Conservation (phyloP, 805 yeast genomes). For the Wickerhamomyces silvicola region DNA sequence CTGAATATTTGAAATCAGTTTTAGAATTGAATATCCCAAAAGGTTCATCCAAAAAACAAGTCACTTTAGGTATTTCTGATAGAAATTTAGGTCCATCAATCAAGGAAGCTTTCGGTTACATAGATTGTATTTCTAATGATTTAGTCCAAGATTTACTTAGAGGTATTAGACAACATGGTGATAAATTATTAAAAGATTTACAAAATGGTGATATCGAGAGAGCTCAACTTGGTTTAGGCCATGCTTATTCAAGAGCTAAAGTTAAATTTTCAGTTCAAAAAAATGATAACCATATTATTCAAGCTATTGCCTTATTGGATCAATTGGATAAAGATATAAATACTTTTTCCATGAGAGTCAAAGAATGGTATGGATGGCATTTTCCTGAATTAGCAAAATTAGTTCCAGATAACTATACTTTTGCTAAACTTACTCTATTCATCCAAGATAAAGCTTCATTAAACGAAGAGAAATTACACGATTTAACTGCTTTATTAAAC, state of each 20-base stretch:
- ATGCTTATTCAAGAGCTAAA: slow-evolving; percentile 97
- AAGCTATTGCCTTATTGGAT: slow-evolving; percentile 94
- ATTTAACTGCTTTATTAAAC: slow-evolving; percentile 73
- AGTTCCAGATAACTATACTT: slow-evolving; percentile 96
- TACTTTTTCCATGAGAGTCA: slow-evolving; percentile 97
- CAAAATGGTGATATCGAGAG: slow-evolving; percentile 94
- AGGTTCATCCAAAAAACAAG: slow-evolving; percentile 52
- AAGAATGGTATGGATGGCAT: slow-evolving; percentile 99
- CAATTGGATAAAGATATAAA: slow-evolving; percentile 95
- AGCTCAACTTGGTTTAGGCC: slow-evolving; percentile 98
- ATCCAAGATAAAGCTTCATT: slow-evolving; percentile 85
- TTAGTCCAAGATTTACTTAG: slow-evolving; percentile 91
- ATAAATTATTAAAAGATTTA: slow-evolving; percentile 82
- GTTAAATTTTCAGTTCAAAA: slow-evolving; percentile 98
- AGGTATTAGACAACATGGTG: slow-evolving; percentile 89
- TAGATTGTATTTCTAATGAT: slow-evolving; percentile 88
- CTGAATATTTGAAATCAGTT: slow-evolving; percentile 84
- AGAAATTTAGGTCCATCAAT: slow-evolving; percentile 94
- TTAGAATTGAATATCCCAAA: slow-evolving; percentile 88
- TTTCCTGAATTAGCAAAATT: slow-evolving; percentile 95
- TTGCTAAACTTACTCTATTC: slow-evolving; percentile 78
- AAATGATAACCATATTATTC: slow-evolving; percentile 98
- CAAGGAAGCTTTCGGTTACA: slow-evolving; percentile 81
- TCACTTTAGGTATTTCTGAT: slow-evolving; percentile 85
- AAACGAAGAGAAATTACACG: slow-evolving; percentile 78